phyloP scores from a whole-genome alignment of 2,329 filamentous ascomycete species.

The Aspergillus fumigatus region DNA sequence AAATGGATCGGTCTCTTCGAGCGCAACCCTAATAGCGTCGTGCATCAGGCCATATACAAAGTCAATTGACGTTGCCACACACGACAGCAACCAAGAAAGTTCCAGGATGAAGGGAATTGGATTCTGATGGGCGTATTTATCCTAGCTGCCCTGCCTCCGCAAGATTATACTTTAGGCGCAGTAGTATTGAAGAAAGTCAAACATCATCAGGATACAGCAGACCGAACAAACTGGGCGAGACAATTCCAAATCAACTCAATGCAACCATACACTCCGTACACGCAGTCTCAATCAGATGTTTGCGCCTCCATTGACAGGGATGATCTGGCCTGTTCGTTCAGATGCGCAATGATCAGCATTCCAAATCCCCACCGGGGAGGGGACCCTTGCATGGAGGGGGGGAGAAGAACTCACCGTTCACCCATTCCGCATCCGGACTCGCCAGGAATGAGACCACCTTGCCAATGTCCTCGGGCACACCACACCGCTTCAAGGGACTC shows the following conservation, averaged over 20 bases:
- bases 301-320: conserved; percentile 13
- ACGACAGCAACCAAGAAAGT: too few relatives aligned
- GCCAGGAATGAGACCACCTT: conserved; percentile 54
- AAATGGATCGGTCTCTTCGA: neutral
- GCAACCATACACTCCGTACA: neutral
- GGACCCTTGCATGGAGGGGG: neutral
- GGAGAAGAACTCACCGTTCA: conserved; percentile 54
- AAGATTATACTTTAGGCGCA: neutral
- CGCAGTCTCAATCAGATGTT: conserved; percentile 3
- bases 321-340: conserved; percentile 7
- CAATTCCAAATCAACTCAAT: neutral
- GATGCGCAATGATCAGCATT: neutral
- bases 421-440: conserved; percentile 59
- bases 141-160: too few relatives aligned
- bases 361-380: neutral
- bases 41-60: neutral
- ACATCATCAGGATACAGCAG: neutral
- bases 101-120: neutral
- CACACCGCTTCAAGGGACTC: conserved; percentile 58
- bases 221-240: neutral
- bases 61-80: neutral
- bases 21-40: neutral
- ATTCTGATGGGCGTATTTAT: neutral
- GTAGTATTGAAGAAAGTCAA: neutral
- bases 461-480: conserved; percentile 55